Percentiles rank a stretch among this genome's conserved stretches.
Evolutionary conservation across 1,284 basidiomycete genomes (phyloP).

Genomic region (Marasmius fiardii): DNA sequence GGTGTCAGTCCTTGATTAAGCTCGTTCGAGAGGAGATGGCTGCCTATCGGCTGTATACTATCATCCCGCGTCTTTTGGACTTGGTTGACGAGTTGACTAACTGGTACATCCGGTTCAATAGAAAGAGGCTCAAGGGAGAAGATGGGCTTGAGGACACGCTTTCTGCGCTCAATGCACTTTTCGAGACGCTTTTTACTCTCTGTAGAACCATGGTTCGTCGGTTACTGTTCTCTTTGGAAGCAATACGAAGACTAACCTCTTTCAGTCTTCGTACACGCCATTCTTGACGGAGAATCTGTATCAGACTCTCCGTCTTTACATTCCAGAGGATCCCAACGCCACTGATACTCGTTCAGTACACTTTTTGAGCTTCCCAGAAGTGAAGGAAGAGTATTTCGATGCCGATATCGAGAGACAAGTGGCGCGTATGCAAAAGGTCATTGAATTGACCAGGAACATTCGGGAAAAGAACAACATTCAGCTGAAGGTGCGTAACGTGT

Average conservation of each 20-base stretch:
- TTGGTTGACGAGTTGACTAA: conserved; percentile 97
- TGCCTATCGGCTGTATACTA: conserved; percentile 96
- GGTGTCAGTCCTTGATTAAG: conserved; percentile 94
- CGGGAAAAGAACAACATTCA: conserved; percentile 88
- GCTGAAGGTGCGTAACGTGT: conserved; percentile 67
- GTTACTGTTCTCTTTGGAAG: background rate
- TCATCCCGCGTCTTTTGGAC: conserved; percentile 91
- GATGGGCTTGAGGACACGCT: conserved; percentile 88
- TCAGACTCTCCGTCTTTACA: conserved; percentile 84
- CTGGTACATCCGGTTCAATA: conserved; percentile 99
- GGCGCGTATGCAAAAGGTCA: conserved; percentile 91
- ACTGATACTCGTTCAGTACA: conserved; percentile 91
- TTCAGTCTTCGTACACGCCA: conserved; percentile 95
- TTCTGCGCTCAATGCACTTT: conserved; percentile 91
- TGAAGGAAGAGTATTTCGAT: conserved; percentile 96
- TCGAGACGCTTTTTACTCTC: conserved; percentile 93
- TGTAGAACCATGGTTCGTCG: conserved; percentile 84
- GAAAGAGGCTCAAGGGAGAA: conserved; percentile 93
- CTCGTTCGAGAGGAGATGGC: conserved; percentile 95
- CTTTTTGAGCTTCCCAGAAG: conserved; percentile 92
- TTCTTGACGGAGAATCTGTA: conserved; percentile 98
- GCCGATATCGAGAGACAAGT: conserved; percentile 95
- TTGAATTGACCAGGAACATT: conserved; percentile 88
- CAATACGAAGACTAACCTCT: conserved; percentile 13
- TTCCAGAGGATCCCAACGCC: conserved; percentile 70